phyloP scores from a whole-genome alignment of 2,329 filamentous ascomycete species.

The Penicillium vulpinum region DNA sequence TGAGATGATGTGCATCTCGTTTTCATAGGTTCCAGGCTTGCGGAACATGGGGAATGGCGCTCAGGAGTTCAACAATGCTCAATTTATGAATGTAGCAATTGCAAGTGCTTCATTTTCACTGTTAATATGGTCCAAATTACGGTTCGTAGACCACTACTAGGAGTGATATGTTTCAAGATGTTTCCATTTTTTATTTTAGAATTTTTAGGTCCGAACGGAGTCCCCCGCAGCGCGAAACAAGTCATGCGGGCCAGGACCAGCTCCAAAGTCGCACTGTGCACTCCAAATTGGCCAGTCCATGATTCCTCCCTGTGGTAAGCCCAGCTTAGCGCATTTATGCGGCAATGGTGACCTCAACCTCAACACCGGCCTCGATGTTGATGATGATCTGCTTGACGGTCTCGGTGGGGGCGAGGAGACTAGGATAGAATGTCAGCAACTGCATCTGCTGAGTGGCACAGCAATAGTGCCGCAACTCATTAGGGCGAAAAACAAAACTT shows the following conservation, averaged over 20 bases:
- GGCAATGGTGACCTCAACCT: slow-evolving; percentile 56
- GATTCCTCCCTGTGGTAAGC: slow-evolving; percentile 26
- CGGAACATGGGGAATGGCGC: slow-evolving; percentile 2
- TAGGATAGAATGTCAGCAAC: slow-evolving; percentile 35
- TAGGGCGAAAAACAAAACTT: slow-evolving; percentile 41
- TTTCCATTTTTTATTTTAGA: slow-evolving; percentile 34
- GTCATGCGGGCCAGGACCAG: slow-evolving; percentile 18
- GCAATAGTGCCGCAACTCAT: background rate
- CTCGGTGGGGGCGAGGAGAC: slow-evolving; percentile 95
- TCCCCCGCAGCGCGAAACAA: slow-evolving; percentile 24
- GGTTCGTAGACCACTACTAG: background rate
- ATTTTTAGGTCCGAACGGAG: slow-evolving; percentile 34
- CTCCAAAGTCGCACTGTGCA: slow-evolving; percentile 16
- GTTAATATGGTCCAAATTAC: slow-evolving; percentile 1
- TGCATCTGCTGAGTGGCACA: background rate
- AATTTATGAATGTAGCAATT: background rate
- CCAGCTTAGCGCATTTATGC: slow-evolving; percentile 41
- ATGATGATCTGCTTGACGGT: slow-evolving; percentile 57
- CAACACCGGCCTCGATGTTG: slow-evolving; percentile 56
- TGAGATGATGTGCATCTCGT: background rate
- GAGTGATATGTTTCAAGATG: slow-evolving; percentile 27
- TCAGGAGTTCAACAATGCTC: background rate
- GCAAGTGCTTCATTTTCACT: background rate
- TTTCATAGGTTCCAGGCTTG: background rate
- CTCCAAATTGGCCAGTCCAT: slow-evolving; percentile 18